Evolutionary conservation across 2,329 filamentous ascomycete species (phyloP).

Genomic region (Diaporthe australafricana): DNA sequence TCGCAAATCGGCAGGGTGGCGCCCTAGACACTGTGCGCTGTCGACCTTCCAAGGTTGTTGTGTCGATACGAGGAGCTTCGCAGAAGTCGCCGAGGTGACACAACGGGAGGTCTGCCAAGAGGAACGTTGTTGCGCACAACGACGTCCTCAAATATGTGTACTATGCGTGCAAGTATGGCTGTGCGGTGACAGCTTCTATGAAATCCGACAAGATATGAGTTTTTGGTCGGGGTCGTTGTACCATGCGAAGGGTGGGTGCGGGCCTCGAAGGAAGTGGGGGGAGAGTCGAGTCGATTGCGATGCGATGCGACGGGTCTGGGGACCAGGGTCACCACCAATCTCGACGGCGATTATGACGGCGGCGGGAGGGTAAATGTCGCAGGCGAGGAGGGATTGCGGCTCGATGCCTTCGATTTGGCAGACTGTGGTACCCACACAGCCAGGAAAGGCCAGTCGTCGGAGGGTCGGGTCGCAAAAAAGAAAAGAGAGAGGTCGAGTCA

Average conservation of each 20-base stretch:
- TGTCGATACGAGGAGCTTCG: slow-evolving; percentile 29
- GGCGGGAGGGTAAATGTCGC: neutral
- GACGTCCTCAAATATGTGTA: slow-evolving; percentile 11
- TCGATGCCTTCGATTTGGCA: neutral
- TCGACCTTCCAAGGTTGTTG: slow-evolving; percentile 2
- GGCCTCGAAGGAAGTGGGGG: neutral
- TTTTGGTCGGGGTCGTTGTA: neutral
- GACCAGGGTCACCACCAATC: neutral
- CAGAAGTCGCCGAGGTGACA: slow-evolving; percentile 32
- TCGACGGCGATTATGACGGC: neutral
- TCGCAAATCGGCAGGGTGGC: slow-evolving; percentile 9
- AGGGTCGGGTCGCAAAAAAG: slow-evolving; percentile 10
- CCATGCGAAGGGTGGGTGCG: neutral
- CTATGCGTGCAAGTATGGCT: slow-evolving; percentile 19
- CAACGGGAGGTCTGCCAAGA: slow-evolving; percentile 26
- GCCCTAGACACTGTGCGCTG: slow-evolving; percentile 6
- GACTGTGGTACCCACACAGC: neutral
- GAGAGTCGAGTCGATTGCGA: neutral
- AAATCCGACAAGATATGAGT: neutral
- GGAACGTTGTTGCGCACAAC: slow-evolving; percentile 28
- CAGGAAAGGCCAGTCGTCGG: neutral
- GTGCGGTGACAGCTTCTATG: slow-evolving; percentile 14
- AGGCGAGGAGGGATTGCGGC: neutral
- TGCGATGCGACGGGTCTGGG: neutral
- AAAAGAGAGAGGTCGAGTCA: slow-evolving; percentile 19